A percentile compares a stretch with the other conserved stretches of the same genome.
phyloP scores from a whole-genome alignment of 129 eudicot genomes.

The Ambrosia artemisiifolia region DNA sequence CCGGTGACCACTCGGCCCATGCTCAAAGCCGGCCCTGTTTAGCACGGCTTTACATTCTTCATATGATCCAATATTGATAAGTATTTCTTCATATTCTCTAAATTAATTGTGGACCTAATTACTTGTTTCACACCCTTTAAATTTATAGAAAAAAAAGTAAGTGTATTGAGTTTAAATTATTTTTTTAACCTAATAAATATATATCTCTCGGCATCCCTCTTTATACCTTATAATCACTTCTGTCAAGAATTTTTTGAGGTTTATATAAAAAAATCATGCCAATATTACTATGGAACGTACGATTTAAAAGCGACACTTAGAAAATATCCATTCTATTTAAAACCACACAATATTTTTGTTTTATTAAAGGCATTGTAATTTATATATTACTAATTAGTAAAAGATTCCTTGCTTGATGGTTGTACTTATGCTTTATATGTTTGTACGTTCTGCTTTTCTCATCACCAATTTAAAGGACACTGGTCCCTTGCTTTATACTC shows the following conservation, averaged over 20 bases:
- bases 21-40: no score
- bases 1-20: no score
- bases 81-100: not conserved
- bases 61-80: not conserved
- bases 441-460: no score
- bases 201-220: not conserved
- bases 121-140: not conserved
- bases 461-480: no score
- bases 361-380: no score
- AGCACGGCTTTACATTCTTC: not conserved
- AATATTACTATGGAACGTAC: not conserved
- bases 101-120: not conserved
- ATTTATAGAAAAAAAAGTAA: not conserved
- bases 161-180: not conserved
- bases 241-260: conserved; percentile 1
- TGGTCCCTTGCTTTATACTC: no score
- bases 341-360: no score
- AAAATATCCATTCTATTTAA: not conserved
- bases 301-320: not conserved
- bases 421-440: no score
- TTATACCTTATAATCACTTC: not conserved
- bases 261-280: not conserved
- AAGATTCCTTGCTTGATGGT: no score
- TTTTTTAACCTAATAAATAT: not conserved
- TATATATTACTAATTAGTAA: no score